Conservation (phyloP, 2,329 filamentous ascomycete species). For the Exophiala oligosperma region DNA sequence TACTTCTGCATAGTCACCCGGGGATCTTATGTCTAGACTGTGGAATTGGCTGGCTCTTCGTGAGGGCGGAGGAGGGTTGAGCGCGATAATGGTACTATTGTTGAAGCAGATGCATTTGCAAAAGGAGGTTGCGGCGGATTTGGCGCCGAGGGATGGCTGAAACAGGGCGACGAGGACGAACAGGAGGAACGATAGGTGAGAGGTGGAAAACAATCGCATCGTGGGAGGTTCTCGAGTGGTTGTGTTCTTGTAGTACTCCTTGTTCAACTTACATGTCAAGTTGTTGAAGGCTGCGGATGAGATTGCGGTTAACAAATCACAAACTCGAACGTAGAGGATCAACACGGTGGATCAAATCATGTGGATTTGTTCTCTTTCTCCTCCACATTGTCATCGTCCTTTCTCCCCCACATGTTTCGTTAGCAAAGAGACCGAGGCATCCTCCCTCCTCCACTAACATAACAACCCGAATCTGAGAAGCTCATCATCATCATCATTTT, state of each 20-base stretch:
- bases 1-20: neutral
- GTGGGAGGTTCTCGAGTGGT: neutral
- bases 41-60: slow-evolving; percentile 12
- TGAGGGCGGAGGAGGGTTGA: slow-evolving; percentile 46
- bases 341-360: too few species aligned
- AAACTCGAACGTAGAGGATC: too few species aligned
- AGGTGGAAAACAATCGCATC: slow-evolving; percentile 5
- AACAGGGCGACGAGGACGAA: slow-evolving; percentile 6
- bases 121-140: slow-evolving; percentile 59
- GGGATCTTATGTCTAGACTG: slow-evolving; percentile 15
- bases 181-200: slow-evolving; percentile 2
- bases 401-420: too few species aligned
- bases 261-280: too few species aligned
- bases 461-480: too few species aligned
- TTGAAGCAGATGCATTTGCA: slow-evolving; percentile 72
- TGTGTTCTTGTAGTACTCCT: too few species aligned
- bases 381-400: neutral
- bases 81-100: slow-evolving; percentile 67
- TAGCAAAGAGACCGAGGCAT: too few species aligned
- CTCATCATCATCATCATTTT: too few species aligned
- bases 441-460: too few species aligned
- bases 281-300: too few species aligned
- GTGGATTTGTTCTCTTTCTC: neutral
- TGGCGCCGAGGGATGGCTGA: slow-evolving; percentile 9
- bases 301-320: too few species aligned